Evolutionary conservation across 2,329 filamentous ascomycete genomes (phyloP).

Genomic region (Stachybotrys echinatus): DNA sequence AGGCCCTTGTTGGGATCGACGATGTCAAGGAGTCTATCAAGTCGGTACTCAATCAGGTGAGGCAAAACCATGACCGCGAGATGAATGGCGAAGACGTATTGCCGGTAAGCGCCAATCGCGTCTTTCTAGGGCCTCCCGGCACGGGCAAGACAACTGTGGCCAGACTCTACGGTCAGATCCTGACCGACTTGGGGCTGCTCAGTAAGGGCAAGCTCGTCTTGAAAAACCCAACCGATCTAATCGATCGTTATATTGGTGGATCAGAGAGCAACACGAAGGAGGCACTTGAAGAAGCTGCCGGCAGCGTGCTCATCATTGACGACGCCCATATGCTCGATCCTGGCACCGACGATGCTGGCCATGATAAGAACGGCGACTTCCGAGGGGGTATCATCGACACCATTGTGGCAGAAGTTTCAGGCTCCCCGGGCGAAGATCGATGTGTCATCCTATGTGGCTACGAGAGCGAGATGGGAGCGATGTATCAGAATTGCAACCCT

Average conservation of each 20-base stretch:
- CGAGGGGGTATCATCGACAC: conserved; percentile 67
- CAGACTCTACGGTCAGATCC: conserved; percentile 63
- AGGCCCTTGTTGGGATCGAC: conserved; percentile 51
- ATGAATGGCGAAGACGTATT: conserved; percentile 53
- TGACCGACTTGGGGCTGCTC: conserved; percentile 61
- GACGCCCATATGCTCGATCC: conserved; percentile 65
- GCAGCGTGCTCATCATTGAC: conserved; percentile 73
- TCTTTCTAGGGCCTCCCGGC: conserved; percentile 67
- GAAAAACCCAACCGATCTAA: conserved; percentile 69
- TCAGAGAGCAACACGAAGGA: conserved; percentile 67
- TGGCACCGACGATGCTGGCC: conserved; percentile 24
- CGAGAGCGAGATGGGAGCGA: conserved; percentile 60
- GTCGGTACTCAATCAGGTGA: conserved; percentile 43
- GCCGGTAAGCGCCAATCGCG: conserved; percentile 56
- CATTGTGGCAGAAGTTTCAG: conserved; percentile 69
- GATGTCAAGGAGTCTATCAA: conserved; percentile 51
- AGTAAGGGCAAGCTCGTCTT: conserved; percentile 47
- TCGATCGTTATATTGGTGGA: conserved; percentile 56
- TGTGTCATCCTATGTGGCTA: conserved; percentile 72
- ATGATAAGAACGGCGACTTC: conserved; percentile 36
- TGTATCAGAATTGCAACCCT: conserved; percentile 69
- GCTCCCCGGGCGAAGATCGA: conserved; percentile 62
- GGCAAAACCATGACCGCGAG: conserved; percentile 60
- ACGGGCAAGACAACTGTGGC: conserved; percentile 72
- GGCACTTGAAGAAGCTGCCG: conserved; percentile 58